Base-by-base conservation (phyloP, 345 rosid genomes). In the Lepidium didymum region DNA sequence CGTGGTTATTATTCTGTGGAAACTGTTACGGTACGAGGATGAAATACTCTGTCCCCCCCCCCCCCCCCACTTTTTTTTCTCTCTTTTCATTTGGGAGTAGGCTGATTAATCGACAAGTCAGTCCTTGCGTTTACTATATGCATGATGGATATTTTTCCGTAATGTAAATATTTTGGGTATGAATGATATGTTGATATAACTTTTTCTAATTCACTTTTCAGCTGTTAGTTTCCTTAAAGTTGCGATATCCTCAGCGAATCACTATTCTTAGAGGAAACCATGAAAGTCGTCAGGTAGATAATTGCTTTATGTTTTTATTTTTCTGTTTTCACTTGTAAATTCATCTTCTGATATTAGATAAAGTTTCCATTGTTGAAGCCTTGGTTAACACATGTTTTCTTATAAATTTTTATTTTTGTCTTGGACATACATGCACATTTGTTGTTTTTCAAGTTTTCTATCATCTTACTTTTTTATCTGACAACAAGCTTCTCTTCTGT, bases 191-290 rank as follows among this genome's bases (percentile, higher is more conserved):
- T 41, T 59, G 25, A 53, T 21, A 23, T 7, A 1, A 1, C 18
- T 38, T 38, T 41, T 56, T 55, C 12, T 29, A 31, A 16, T 62
- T 44, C 60, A 46, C 21, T 79, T 34, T 77, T 36, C 87, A 90
- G 97, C 87, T 93, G 47, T 68, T 93, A 74, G 96, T 93, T 44
- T 89, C 96, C 46, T 74, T 93, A 50, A 91, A 93, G 84, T 95
- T 91, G 64, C 89, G 92, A 53, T 86, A 87, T 79, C 81, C 87
- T 66, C 95, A 87, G 51, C 80, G 99, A 74, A 84, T 93, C 70
- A 93, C 99, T n/a, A 88, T 90, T 80, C 87, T 93, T 16, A 82
- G 98, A 78, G 98, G 98, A 71, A 93, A 93, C 68, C 98, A 93
- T 62, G 98, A 93, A 82, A 90, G 97, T 68, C 97, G 98, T 40